A percentile compares a stretch with the other conserved stretches of the same genome.
phyloP scores from a whole-genome alignment of 1,139 yeast species.

The Blastobotrys petasosporus region DNA sequence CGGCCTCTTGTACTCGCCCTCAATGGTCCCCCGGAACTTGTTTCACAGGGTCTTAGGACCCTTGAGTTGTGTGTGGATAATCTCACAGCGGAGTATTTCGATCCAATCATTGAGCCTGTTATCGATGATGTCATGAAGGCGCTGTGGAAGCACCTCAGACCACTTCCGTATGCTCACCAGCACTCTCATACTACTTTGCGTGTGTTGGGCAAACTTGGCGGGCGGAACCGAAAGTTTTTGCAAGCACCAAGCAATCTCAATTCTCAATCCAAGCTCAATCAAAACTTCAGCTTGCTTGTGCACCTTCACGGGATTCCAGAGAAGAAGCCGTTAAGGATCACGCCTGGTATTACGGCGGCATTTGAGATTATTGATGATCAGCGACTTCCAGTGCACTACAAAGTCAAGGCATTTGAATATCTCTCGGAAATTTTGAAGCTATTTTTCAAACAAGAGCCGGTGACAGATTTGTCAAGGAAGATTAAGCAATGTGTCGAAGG shows the following conservation, averaged over 20 bases:
- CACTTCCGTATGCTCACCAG: slow-evolving; percentile 84
- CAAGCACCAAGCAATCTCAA: slow-evolving; percentile 64
- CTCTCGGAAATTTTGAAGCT: slow-evolving; percentile 61
- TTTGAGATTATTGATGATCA: slow-evolving; percentile 57
- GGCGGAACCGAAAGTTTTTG: slow-evolving; percentile 82
- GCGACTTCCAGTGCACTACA: slow-evolving; percentile 57
- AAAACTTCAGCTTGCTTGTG: slow-evolving; percentile 63
- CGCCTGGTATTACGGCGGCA: slow-evolving; percentile 81
- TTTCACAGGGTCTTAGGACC: slow-evolving; percentile 89
- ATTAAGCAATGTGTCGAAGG: slow-evolving; percentile 43
- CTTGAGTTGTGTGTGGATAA: slow-evolving; percentile 96
- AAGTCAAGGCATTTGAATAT: slow-evolving; percentile 72
- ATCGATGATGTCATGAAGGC: slow-evolving; percentile 91
- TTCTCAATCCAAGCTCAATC: slow-evolving; percentile 53
- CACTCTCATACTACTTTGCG: slow-evolving; percentile 93
- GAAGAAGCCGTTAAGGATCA: slow-evolving; percentile 63
- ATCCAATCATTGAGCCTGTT: slow-evolving; percentile 94
- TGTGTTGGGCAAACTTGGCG: slow-evolving; percentile 91
- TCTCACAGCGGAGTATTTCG: slow-evolving; percentile 91
- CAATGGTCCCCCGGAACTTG: slow-evolving; percentile 85
- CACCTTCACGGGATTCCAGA: slow-evolving; percentile 62
- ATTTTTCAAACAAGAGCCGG: slow-evolving; percentile 58
- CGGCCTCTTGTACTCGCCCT: slow-evolving; percentile 87
- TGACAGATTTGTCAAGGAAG: slow-evolving; percentile 52
- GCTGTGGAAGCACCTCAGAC: slow-evolving; percentile 83